These are phyloP conservation scores for Sugiyamaella marilandica DNA, from an alignment of 805 yeast genomes.

Conservation along the genomic window DNA sequence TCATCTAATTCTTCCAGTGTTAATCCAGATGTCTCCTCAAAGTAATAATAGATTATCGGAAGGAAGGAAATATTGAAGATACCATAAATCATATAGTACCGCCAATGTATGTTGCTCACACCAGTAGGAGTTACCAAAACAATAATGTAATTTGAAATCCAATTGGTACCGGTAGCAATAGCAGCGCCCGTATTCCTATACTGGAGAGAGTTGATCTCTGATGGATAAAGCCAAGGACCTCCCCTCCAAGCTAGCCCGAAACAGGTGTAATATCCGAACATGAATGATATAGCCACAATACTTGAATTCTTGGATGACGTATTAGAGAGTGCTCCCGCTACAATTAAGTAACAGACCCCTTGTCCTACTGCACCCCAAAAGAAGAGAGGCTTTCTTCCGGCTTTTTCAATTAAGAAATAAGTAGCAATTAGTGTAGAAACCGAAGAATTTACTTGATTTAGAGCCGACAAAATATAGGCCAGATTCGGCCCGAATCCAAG, in stretches of 20 bases:
- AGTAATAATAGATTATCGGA: slow-evolving; percentile 37
- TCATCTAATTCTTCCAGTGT: slow-evolving; percentile 52
- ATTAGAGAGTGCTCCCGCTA: slow-evolving; percentile 53
- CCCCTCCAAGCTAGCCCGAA: background rate
- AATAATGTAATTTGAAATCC: slow-evolving; percentile 58
- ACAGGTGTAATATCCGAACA: background rate
- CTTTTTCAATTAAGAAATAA: slow-evolving; percentile 25
- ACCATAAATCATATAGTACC: background rate
- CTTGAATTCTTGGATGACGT: background rate
- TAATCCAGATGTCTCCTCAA: slow-evolving; percentile 60
- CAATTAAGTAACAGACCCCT: slow-evolving; percentile 49
- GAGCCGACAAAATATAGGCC: slow-evolving; percentile 24
- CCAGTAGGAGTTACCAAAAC: background rate
- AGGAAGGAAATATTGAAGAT: slow-evolving; percentile 42
- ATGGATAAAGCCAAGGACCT: slow-evolving; percentile 1
- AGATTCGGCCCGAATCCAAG: slow-evolving; percentile 12
- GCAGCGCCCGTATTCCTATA: slow-evolving; percentile 30
- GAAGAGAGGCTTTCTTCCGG: slow-evolving; percentile 70
- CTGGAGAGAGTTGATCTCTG: background rate
- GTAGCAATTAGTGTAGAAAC: slow-evolving; percentile 51
- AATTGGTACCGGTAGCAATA: slow-evolving; percentile 56
- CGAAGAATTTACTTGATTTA: slow-evolving; percentile 48
- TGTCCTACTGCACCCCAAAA: slow-evolving; percentile 67
- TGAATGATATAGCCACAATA: slow-evolving; percentile 19
- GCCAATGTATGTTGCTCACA: background rate